Percentiles rank a stretch among this genome's conserved stretches.
These are phyloP conservation scores for Russula sp. DNA, from an alignment of 768 basidiomycete species.

Conservation along the genomic window DNA sequence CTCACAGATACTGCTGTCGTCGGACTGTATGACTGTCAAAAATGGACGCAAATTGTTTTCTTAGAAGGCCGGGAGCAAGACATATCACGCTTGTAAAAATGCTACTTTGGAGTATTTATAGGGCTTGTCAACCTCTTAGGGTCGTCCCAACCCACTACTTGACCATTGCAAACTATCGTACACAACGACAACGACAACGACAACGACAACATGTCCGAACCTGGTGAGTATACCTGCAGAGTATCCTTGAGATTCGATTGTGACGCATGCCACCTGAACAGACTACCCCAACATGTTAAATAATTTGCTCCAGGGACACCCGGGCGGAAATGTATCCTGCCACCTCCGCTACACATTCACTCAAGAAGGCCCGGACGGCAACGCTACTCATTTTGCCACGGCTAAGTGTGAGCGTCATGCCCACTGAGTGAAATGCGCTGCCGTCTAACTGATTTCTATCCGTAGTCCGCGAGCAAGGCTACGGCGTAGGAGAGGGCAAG, in stretches of 20 bases:
- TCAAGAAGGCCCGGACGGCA: background rate
- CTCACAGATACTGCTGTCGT: conserved; percentile 16
- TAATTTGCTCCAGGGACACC: conserved; percentile 1
- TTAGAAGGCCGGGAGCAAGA: no score
- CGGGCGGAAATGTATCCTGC: background rate
- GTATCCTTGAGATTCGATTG: background rate
- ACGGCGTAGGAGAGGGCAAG: conserved; percentile 1
- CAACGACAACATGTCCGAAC: background rate
- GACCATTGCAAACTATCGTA: background rate
- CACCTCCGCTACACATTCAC: background rate
- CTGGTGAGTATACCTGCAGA: background rate
- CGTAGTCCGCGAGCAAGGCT: background rate
- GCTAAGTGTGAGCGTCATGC: conserved; percentile 1
- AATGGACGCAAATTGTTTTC: background rate
- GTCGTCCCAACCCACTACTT: background rate
- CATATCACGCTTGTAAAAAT: background rate
- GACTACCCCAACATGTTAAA: background rate
- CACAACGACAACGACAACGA: background rate
- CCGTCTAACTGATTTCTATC: background rate
- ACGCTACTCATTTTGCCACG: background rate
- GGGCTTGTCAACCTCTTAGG: background rate
- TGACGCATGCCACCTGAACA: background rate
- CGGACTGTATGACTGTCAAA: conserved; percentile 17
- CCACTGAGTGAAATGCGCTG: background rate
- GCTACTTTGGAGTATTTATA: conserved; percentile 7